Evolutionary conservation across 2,329 filamentous ascomycete species (phyloP).

Genomic region (Dryadomyces quercivorus): DNA sequence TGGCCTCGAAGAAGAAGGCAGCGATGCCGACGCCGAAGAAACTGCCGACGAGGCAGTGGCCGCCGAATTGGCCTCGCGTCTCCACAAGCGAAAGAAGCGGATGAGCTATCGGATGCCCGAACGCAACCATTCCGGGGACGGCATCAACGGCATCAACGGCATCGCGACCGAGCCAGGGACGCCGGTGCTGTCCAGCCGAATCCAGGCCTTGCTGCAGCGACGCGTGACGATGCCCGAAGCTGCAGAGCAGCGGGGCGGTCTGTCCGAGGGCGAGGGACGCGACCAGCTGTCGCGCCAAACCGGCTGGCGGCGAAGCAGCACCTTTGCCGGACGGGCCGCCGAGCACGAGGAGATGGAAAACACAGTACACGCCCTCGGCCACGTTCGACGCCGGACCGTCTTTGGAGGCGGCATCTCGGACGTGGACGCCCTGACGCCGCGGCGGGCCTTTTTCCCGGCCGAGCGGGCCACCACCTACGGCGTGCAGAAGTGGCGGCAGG

Average conservation of each 20-base stretch:
- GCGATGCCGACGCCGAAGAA: slow-evolving; percentile 51
- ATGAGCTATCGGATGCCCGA: slow-evolving; percentile 37
- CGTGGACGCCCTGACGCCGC: slow-evolving; percentile 44
- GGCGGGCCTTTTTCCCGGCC: slow-evolving; percentile 44
- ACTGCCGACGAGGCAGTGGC: slow-evolving; percentile 63
- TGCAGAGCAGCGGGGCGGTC: slow-evolving; percentile 45
- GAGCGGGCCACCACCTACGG: slow-evolving; percentile 62
- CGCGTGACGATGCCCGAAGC: slow-evolving; percentile 54
- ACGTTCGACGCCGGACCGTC: slow-evolving; percentile 54
- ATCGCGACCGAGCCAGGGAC: slow-evolving; percentile 24
- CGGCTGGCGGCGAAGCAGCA: slow-evolving; percentile 46
- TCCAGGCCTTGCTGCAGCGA: slow-evolving; percentile 48
- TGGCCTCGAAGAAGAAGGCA: slow-evolving; percentile 37
- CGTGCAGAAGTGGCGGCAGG: slow-evolving; percentile 80
- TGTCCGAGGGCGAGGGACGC: slow-evolving; percentile 66
- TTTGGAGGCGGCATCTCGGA: slow-evolving; percentile 52
- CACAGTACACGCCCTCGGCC: slow-evolving; percentile 34
- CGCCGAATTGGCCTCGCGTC: slow-evolving; percentile 32
- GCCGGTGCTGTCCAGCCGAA: slow-evolving; percentile 26
- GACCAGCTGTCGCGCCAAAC: slow-evolving; percentile 44
- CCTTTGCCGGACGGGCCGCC: slow-evolving; percentile 35
- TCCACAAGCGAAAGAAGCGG: slow-evolving; percentile 52
- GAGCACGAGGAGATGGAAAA: slow-evolving; percentile 31
- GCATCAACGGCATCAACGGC: slow-evolving; percentile 10
- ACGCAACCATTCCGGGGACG: slow-evolving; percentile 36